phyloP scores from a whole-genome alignment of 768 basidiomycete species.

The Trametes villosa region DNA sequence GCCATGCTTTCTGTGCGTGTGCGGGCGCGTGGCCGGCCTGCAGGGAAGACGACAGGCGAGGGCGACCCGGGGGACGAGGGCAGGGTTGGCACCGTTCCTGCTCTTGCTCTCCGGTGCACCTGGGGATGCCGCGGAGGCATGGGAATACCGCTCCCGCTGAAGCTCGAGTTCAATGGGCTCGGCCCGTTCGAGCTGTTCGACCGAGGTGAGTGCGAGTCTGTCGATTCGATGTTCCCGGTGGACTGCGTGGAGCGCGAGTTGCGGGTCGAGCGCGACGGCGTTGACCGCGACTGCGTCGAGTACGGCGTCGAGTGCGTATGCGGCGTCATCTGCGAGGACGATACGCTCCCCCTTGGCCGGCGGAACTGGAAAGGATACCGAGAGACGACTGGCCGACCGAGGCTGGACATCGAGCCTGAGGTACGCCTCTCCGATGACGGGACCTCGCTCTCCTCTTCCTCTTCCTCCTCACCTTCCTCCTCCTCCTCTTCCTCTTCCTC shows the following conservation, averaged over 20 bases:
- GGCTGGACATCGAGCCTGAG: conserved; percentile 84
- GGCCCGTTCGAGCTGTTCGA: conserved; percentile 37
- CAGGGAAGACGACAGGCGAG: conserved; percentile 40
- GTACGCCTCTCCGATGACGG: conserved; percentile 60
- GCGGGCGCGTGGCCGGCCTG: conserved; percentile 32
- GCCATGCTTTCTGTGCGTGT: conserved; percentile 32
- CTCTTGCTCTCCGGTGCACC: conserved; percentile 42
- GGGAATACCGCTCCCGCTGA: conserved; percentile 41
- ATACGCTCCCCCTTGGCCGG: conserved; percentile 46
- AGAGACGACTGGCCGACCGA: conserved; percentile 75
- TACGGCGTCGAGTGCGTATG: conserved; percentile 39
- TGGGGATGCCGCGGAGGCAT: conserved; percentile 55
- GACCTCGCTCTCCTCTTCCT: conserved; percentile 45
- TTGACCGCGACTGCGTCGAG: conserved; percentile 36
- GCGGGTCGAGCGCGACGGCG: conserved; percentile 43
- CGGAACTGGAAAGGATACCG: conserved; percentile 75
- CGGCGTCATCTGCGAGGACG: conserved; percentile 37
- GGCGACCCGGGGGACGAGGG: conserved; percentile 41
- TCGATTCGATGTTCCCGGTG: conserved; percentile 65
- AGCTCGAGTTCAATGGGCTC: conserved; percentile 20
- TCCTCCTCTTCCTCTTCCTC: too few species aligned
- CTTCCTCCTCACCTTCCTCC: conserved; percentile 41
- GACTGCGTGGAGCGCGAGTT: conserved; percentile 54
- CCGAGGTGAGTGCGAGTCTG: conserved; percentile 53
- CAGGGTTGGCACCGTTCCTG: conserved; percentile 43